phyloP scores from a whole-genome alignment of 768 basidiomycete species.

The Trametes cingulata region DNA sequence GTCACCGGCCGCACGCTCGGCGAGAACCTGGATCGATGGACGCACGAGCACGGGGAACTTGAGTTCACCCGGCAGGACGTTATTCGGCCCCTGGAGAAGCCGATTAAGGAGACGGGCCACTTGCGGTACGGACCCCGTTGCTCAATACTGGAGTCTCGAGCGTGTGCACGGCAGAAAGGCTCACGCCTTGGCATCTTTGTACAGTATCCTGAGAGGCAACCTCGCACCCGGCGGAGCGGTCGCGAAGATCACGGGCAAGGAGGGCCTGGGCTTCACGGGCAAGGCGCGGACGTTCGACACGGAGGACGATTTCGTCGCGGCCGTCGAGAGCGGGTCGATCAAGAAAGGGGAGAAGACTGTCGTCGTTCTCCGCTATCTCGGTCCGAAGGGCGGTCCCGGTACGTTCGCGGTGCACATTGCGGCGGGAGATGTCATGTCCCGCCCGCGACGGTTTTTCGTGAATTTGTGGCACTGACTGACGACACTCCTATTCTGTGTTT shows the following conservation, averaged over 20 bases:
- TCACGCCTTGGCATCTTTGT: not conserved
- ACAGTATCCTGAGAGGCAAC: slow-evolving; percentile 87
- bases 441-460: not conserved
- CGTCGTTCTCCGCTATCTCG: slow-evolving; percentile 91
- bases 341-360: slow-evolving; percentile 97
- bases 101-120: slow-evolving; percentile 89
- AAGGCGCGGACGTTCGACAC: slow-evolving; percentile 92
- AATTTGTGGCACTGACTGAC: slow-evolving; percentile 3
- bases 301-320: slow-evolving; percentile 84
- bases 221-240: slow-evolving; percentile 95
- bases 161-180: not conserved
- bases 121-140: slow-evolving; percentile 59
- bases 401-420: slow-evolving; percentile 30
- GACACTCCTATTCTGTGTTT: not conserved
- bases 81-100: slow-evolving; percentile 82
- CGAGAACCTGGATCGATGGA: slow-evolving; percentile 92
- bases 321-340: slow-evolving; percentile 86
- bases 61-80: slow-evolving; percentile 73
- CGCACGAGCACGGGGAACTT: slow-evolving; percentile 74
- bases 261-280: slow-evolving; percentile 86
- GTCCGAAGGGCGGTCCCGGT: slow-evolving; percentile 96
- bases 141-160: too few species aligned
- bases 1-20: slow-evolving; percentile 89
- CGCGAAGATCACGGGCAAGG: slow-evolving; percentile 95
- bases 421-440: not conserved